Evolutionary conservation across 2,329 filamentous ascomycete species (phyloP).

Genomic region (Xylariales sp.): DNA sequence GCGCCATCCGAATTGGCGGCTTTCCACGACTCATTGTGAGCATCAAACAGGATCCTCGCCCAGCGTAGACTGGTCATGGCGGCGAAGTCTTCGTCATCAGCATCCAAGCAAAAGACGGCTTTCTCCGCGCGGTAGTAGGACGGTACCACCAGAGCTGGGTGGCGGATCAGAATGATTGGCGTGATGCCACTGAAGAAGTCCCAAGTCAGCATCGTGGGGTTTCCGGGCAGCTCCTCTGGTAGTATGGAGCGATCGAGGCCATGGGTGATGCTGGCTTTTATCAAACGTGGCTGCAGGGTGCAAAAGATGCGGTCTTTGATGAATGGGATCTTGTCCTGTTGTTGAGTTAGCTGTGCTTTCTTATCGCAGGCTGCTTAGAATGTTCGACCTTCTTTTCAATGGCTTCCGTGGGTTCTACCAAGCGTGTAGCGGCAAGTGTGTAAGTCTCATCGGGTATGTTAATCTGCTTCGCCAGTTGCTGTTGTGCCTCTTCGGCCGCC

Average conservation of each 20-base stretch:
- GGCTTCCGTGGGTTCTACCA: not conserved
- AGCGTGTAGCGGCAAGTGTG: not conserved
- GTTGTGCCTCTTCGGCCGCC: not conserved
- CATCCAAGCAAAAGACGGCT: not conserved
- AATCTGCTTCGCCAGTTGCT: not conserved
- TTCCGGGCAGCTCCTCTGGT: not conserved
- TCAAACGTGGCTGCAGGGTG: not conserved
- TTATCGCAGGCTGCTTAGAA: not conserved
- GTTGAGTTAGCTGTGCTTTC: not conserved
- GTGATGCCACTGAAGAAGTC: not conserved
- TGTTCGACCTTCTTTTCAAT: not conserved
- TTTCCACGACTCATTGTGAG: not conserved
- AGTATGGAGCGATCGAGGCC: not conserved
- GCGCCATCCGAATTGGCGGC: not conserved
- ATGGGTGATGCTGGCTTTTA: not conserved
- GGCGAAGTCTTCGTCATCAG: not conserved
- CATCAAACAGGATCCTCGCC: not conserved
- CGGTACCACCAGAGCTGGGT: not conserved
- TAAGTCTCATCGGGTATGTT: not conserved
- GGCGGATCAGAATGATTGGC: not conserved
- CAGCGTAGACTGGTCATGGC: not conserved
- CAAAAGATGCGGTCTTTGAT: conserved; percentile 1
- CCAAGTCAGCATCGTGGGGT: not conserved
- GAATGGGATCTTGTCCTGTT: not conserved
- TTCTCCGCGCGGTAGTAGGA: not conserved